These are phyloP conservation scores for Kappamyces sp. DNA, from an alignment of 192 early-diverging fungal species.

Conservation along the genomic window DNA sequence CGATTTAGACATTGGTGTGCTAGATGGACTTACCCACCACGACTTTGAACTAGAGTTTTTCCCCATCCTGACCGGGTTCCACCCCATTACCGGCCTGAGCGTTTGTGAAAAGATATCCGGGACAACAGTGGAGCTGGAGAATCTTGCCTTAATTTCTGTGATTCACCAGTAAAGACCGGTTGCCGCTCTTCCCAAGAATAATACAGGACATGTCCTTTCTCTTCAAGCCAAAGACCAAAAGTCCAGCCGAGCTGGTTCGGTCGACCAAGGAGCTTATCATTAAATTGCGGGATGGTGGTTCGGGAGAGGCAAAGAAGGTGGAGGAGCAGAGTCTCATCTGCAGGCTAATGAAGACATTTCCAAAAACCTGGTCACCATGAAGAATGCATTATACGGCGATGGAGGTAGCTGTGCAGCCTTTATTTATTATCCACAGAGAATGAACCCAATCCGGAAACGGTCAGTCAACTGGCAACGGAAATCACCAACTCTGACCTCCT, in stretches of 20 bases:
- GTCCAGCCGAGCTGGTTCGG: constrained; percentile 21
- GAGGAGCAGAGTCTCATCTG: not conserved
- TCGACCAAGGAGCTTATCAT: constrained; percentile 12
- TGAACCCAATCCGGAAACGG: constrained; percentile 82
- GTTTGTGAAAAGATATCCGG: constrained; percentile 66
- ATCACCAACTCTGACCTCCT: constrained; percentile 89
- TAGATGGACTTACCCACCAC: constrained; percentile 50
- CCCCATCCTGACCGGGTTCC: constrained; percentile 75
- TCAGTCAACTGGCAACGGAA: constrained; percentile 93
- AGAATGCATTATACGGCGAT: constrained; percentile 90
- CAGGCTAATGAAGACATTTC: constrained; percentile 96
- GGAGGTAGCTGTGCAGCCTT: constrained; percentile 56
- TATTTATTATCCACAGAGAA: constrained; percentile 45
- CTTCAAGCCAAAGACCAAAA: constrained; percentile 21
- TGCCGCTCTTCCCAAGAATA: too few relatives aligned
- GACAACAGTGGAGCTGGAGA: constrained; percentile 70
- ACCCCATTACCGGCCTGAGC: constrained; percentile 75
- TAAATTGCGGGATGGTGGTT: constrained; percentile 11
- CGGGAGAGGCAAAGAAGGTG: constrained; percentile 18
- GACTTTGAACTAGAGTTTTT: constrained; percentile 75
- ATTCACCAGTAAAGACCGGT: not conserved
- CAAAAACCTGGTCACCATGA: constrained; percentile 88
- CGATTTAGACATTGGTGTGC: constrained; percentile 55
- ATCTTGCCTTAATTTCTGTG: constrained; percentile 40
- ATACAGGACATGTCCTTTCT: not conserved